Conservation (phyloP, 164 flowering plant species). For the Macadamia integrifolia region DNA sequence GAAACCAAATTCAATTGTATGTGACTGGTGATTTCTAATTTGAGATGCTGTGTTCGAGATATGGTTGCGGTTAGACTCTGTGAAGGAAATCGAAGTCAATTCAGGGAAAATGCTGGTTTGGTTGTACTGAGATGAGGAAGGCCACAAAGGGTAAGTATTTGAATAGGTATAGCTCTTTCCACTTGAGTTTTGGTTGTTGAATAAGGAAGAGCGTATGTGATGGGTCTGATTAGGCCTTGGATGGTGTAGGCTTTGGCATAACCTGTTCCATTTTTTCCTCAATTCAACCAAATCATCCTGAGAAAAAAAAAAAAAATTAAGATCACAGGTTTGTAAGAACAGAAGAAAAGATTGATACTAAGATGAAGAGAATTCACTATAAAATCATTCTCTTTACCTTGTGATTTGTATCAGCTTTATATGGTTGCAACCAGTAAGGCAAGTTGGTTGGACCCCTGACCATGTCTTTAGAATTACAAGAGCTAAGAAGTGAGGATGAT, state of each 20-base stretch:
- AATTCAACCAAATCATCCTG: constrained; percentile 61
- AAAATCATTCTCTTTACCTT: constrained; percentile 33
- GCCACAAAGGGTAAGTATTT: constrained; percentile 43
- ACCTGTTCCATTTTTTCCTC: constrained; percentile 63
- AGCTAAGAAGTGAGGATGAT: constrained; percentile 12
- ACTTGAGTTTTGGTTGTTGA: constrained; percentile 19
- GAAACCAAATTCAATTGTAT: constrained; percentile 46
- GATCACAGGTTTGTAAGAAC: not conserved
- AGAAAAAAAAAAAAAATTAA: constrained; percentile 8
- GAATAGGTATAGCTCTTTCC: constrained; percentile 25
- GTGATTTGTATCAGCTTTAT: constrained; percentile 24
- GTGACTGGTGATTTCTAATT: constrained; percentile 47
- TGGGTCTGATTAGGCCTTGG: constrained; percentile 25
- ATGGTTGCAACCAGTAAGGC: constrained; percentile 67
- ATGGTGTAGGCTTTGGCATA: constrained; percentile 54
- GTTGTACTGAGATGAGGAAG: constrained; percentile 17
- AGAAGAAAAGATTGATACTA: not conserved
- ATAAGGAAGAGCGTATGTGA: constrained; percentile 15
- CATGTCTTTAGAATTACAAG: constrained; percentile 16
- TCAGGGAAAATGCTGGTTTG: constrained; percentile 29
- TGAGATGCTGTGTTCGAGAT: constrained; percentile 21
- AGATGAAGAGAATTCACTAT: not conserved
- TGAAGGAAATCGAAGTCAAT: constrained; percentile 40
- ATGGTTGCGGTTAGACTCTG: constrained; percentile 22
- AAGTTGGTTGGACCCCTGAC: constrained; percentile 24